These are phyloP conservation scores for Moringa oleifera DNA, from an alignment of 345 rosid species.

Conservation along the genomic window DNA sequence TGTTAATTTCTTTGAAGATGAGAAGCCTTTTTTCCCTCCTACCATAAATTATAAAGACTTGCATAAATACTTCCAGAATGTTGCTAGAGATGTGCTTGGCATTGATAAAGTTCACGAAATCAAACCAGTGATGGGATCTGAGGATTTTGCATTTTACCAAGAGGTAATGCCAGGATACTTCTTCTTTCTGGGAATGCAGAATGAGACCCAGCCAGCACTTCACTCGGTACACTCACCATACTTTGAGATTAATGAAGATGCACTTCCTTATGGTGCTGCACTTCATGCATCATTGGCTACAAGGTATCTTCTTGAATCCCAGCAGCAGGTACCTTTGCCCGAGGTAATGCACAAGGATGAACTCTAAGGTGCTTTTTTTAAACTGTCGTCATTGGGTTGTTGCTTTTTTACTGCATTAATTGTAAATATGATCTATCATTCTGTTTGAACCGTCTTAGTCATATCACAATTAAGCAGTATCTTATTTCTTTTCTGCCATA, in stretches of 20 bases:
- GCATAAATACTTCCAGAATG: slow-evolving; percentile 45
- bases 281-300: slow-evolving; percentile 84
- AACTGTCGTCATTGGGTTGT: not conserved
- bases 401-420: no score
- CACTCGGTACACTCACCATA: slow-evolving; percentile 48
- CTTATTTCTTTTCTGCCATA: no score
- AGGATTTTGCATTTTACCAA: slow-evolving; percentile 86
- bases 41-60: slow-evolving; percentile 53
- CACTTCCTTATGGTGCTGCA: slow-evolving; percentile 81
- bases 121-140: slow-evolving; percentile 83
- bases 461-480: no score
- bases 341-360: slow-evolving; percentile 44
- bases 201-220: slow-evolving; percentile 31
- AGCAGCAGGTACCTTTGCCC: slow-evolving; percentile 19
- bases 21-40: slow-evolving; percentile 60
- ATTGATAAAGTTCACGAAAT: slow-evolving; percentile 36
- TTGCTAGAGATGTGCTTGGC: slow-evolving; percentile 69
- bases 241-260: slow-evolving; percentile 64
- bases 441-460: no score
- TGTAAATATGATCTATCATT: no score
- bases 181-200: slow-evolving; percentile 61
- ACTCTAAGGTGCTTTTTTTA: slow-evolving; percentile 20
- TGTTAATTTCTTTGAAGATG: slow-evolving; percentile 37
- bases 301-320: slow-evolving; percentile 43
- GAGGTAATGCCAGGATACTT: slow-evolving; percentile 72